Percentiles rank a stretch among this genome's conserved stretches.
Evolutionary conservation across 2,329 filamentous ascomycete genomes (phyloP).

Genomic region (Chrysoporthe austroafricana): DNA sequence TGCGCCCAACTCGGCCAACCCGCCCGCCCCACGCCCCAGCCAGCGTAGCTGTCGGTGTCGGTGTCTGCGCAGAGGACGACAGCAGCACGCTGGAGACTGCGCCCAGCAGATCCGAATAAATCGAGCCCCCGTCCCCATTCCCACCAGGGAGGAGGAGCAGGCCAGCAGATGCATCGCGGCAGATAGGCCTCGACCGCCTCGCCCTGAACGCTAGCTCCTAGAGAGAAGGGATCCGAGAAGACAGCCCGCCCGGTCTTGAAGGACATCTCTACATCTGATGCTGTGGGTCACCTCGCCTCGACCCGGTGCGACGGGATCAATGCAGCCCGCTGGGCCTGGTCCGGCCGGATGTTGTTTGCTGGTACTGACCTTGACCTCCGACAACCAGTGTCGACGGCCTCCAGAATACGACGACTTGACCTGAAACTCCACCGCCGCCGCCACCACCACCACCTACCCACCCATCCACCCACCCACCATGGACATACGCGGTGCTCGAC

Average conservation of each 20-base stretch:
- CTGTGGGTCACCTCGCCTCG: slow-evolving; percentile 3
- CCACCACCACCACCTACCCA: neutral
- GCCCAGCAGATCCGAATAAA: neutral
- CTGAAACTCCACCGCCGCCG: neutral
- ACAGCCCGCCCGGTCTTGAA: neutral
- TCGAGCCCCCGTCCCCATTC: no score
- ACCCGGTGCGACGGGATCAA: neutral
- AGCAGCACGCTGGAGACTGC: neutral
- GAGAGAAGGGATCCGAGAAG: neutral
- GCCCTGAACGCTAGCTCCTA: neutral
- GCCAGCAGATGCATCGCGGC: slow-evolving; percentile 1
- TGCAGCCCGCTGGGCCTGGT: neutral
- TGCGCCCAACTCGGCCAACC: neutral
- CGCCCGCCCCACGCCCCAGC: neutral
- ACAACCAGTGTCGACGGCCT: slow-evolving; percentile 6
- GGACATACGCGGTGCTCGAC: slow-evolving; percentile 28
- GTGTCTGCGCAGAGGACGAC: neutral
- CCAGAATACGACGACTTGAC: neutral
- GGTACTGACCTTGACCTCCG: slow-evolving; percentile 10
- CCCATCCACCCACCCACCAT: slow-evolving; percentile 9
- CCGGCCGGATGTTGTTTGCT: neutral
- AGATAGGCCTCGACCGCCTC: neutral
- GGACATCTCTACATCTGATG: slow-evolving; percentile 7
- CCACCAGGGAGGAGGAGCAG: neutral
- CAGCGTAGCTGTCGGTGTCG: neutral